Evolutionary conservation across 257 asterid genomes (phyloP).

Genomic region (Eustoma russellianum): DNA sequence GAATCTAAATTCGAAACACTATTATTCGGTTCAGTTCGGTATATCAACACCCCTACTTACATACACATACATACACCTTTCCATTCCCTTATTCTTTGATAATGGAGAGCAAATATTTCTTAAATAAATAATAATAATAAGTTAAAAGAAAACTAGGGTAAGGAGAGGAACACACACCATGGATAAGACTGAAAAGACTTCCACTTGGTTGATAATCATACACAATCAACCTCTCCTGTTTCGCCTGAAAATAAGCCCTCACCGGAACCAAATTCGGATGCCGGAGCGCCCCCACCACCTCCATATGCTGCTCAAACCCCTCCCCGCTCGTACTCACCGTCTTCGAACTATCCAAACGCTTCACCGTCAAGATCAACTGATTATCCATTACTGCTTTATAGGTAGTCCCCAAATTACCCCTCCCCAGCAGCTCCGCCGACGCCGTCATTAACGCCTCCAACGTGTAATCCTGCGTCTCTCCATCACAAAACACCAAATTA

Average conservation of each 20-base stretch:
- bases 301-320: slow-evolving; percentile 81
- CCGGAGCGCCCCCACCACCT: slow-evolving; percentile 63
- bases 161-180: slow-evolving; percentile 35
- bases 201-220: slow-evolving; percentile 86
- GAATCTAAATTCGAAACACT: no score
- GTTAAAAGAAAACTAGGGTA: not conserved
- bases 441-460: slow-evolving; percentile 82
- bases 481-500: slow-evolving; percentile 53
- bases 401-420: slow-evolving; percentile 92
- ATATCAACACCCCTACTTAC: no score
- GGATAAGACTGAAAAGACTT: slow-evolving; percentile 86
- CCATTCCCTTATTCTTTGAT: no score
- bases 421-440: slow-evolving; percentile 87
- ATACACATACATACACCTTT: no score
- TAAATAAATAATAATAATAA: no score
- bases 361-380: slow-evolving; percentile 60
- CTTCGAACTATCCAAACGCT: slow-evolving; percentile 71
- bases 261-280: slow-evolving; percentile 89
- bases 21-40: no score
- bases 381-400: slow-evolving; percentile 76
- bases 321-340: slow-evolving; percentile 61
- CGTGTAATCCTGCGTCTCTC: slow-evolving; percentile 57
- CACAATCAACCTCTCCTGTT: slow-evolving; percentile 68
- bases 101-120: no score
- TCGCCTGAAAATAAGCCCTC: slow-evolving; percentile 88